A percentile compares a stretch with the other conserved stretches of the same genome.
Conservation (phyloP, 192 early-diverging fungal species). For the Bifiguratus adelaidae region DNA sequence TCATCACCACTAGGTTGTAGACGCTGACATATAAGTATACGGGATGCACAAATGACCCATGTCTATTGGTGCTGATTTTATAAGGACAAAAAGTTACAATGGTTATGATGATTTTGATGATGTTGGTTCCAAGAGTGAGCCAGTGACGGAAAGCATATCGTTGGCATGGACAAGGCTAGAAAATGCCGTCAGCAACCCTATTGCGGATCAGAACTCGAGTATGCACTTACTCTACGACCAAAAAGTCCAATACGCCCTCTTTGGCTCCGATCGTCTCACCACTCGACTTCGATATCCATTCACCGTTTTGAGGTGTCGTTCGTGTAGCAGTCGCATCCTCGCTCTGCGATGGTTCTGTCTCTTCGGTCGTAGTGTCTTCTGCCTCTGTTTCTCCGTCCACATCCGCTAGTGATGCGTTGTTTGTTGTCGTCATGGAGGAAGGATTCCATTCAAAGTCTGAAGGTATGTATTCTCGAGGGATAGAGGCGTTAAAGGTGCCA, state of each 20-base stretch:
- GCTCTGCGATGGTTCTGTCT: constrained; percentile 10
- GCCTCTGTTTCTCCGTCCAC: constrained; percentile 5
- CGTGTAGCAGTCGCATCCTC: constrained; percentile 4
- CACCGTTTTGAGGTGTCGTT: constrained; percentile 34
- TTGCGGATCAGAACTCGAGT: not conserved
- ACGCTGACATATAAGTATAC: too few species aligned
- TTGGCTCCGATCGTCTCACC: constrained; percentile 52
- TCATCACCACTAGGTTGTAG: too few species aligned
- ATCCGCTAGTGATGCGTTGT: not conserved
- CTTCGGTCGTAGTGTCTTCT: constrained; percentile 14
- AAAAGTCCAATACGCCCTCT: constrained; percentile 57
- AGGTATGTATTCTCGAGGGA: constrained; percentile 73
- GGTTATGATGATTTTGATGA: not conserved
- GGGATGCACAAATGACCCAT: too few species aligned
- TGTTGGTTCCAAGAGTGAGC: constrained; percentile 39
- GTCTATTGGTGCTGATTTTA: too few species aligned
- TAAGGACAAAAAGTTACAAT: too few species aligned
- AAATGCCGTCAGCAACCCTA: too few species aligned
- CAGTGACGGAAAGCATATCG: constrained; percentile 74
- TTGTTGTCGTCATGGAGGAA: constrained; percentile 31
- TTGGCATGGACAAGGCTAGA: constrained; percentile 66
- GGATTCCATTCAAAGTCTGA: constrained; percentile 63
- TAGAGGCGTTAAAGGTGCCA: constrained; percentile 93
- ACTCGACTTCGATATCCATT: constrained; percentile 60
- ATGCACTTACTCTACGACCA: constrained; percentile 51